Evolutionary conservation across 495 filamentous ascomycete species (phyloP).

Genomic region (Hyaloscypha variabilis): DNA sequence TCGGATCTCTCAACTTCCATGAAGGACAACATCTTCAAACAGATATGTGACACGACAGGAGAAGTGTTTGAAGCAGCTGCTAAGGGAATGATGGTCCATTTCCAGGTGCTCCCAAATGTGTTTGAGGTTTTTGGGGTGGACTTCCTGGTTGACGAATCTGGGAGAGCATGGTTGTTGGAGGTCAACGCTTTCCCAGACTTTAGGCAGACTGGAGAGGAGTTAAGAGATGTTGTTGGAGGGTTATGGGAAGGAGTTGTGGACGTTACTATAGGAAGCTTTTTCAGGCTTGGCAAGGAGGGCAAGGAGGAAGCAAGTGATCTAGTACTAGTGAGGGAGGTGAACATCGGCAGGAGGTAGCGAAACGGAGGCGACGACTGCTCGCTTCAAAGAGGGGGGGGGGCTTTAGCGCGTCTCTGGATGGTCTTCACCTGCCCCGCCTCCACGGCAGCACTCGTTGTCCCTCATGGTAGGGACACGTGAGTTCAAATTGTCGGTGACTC

Average conservation of each 20-base stretch:
- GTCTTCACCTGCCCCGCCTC: too few relatives aligned
- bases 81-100: slow-evolving; percentile 80
- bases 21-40: slow-evolving; percentile 66
- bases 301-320: slow-evolving; percentile 33
- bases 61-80: slow-evolving; percentile 87
- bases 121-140: slow-evolving; percentile 95
- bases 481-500: too few relatives aligned
- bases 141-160: slow-evolving; percentile 74
- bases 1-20: slow-evolving; percentile 1
- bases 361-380: background rate
- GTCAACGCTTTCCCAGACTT: slow-evolving; percentile 98
- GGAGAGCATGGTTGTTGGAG: slow-evolving; percentile 76
- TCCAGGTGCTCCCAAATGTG: slow-evolving; percentile 82
- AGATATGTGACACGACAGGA: slow-evolving; percentile 71
- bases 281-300: slow-evolving; percentile 39
- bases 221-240: slow-evolving; percentile 69
- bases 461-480: too few relatives aligned
- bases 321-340: slow-evolving; percentile 50
- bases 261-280: slow-evolving; percentile 65
- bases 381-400: too few relatives aligned
- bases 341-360: slow-evolving; percentile 55
- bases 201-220: slow-evolving; percentile 77
- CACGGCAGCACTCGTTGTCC: too few relatives aligned
- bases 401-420: too few relatives aligned
- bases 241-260: slow-evolving; percentile 76